Percentiles rank a stretch among this genome's conserved stretches.
These are phyloP conservation scores for Pistacia integerrima DNA, from an alignment of 345 rosid genomes.

Conservation along the genomic window DNA sequence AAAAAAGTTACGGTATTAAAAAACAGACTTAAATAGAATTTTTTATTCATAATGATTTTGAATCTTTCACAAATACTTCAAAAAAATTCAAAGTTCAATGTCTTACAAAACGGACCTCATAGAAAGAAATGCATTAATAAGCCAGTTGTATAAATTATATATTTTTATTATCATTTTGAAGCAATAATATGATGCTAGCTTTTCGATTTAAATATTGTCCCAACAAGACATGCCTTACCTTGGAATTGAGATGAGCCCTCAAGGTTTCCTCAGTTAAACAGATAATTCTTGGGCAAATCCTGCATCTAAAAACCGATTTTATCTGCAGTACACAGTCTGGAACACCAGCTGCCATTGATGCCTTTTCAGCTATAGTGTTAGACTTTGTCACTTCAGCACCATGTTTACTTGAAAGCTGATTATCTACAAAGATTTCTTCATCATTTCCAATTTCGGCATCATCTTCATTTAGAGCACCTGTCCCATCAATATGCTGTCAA, in stretches of 20 bases:
- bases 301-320: conserved; percentile 83
- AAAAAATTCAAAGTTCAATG: too few relatives aligned
- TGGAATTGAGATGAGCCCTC: conserved; percentile 75
- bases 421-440: conserved; percentile 21
- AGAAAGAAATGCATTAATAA: too few relatives aligned
- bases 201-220: too few relatives aligned
- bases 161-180: too few relatives aligned
- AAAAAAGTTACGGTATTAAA: too few relatives aligned
- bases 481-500: conserved; percentile 16
- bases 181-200: neutral
- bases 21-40: too few relatives aligned
- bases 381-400: conserved; percentile 21
- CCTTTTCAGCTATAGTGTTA: conserved; percentile 22
- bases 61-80: too few relatives aligned
- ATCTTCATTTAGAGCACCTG: conserved; percentile 46
- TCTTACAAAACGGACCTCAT: too few relatives aligned
- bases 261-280: conserved; percentile 73
- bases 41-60: too few relatives aligned
- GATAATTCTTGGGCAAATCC: conserved; percentile 69
- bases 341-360: conserved; percentile 43
- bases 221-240: conserved; percentile 42
- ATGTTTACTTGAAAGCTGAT: conserved; percentile 21
- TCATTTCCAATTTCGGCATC: conserved; percentile 44
- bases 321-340: conserved; percentile 59
- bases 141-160: too few relatives aligned